Evolutionary conservation across 1,284 basidiomycete species (phyloP).

Genomic region (Exobasidium rhododendri): DNA sequence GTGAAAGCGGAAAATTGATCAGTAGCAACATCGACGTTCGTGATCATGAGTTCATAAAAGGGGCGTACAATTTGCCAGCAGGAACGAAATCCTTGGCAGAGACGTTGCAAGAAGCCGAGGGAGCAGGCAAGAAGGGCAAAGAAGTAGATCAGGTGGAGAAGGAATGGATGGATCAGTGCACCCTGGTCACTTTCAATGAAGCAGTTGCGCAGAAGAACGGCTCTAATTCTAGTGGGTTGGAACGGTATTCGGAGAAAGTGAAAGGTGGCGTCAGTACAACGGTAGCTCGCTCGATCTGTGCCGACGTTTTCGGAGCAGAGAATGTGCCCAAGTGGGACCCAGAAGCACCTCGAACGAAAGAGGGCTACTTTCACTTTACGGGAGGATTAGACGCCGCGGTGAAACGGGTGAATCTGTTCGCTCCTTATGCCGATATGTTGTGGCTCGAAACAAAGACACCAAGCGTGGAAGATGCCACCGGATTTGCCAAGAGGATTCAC

Average conservation of each 20-base stretch:
- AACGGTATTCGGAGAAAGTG: conserved; percentile 55
- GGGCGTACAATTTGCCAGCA: conserved; percentile 47
- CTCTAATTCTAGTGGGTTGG: conserved; percentile 58
- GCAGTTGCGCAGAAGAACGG: conserved; percentile 60
- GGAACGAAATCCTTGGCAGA: conserved; percentile 46
- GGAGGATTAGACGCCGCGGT: conserved; percentile 82
- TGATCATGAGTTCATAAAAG: conserved; percentile 60
- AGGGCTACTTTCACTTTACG: conserved; percentile 86
- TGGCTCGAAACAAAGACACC: conserved; percentile 81
- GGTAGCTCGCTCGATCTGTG: conserved; percentile 70
- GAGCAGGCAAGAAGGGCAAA: conserved; percentile 34
- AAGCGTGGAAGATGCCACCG: conserved; percentile 72
- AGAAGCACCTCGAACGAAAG: conserved; percentile 85
- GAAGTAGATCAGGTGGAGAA: conserved; percentile 49
- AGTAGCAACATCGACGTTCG: conserved; percentile 75
- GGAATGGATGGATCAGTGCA: conserved; percentile 51
- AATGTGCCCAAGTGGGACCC: conserved; percentile 73
- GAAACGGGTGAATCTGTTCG: conserved; percentile 73
- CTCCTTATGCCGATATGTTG: conserved; percentile 57
- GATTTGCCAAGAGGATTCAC: conserved; percentile 74
- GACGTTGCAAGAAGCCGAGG: conserved; percentile 43
- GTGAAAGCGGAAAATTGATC: conserved; percentile 81
- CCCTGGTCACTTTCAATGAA: conserved; percentile 71
- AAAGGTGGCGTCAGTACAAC: conserved; percentile 68
- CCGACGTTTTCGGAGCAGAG: conserved; percentile 66